Percentiles rank a stretch among this genome's conserved stretches.
phyloP scores from a whole-genome alignment of 2,329 filamentous ascomycete species.

The Cladosporium phlei region DNA sequence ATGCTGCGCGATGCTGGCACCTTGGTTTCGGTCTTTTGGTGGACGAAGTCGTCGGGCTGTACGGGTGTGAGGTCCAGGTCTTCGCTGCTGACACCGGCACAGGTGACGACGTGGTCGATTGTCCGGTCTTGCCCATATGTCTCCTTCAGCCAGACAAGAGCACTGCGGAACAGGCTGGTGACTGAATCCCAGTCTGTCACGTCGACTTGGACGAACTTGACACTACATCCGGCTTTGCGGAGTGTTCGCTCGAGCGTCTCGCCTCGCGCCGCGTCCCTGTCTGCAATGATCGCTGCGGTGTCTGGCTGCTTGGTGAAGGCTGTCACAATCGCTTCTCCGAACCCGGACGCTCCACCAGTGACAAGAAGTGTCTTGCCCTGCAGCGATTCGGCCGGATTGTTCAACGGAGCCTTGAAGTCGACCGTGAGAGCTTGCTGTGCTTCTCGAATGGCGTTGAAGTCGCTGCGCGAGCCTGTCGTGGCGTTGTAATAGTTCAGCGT shows the following conservation, averaged over 20 bases:
- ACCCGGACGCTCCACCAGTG: constrained; percentile 1
- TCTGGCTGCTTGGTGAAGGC: neutral
- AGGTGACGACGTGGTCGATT: neutral
- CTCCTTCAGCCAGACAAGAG: neutral
- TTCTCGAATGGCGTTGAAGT: no score
- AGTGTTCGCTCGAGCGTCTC: neutral
- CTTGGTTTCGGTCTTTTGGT: neutral
- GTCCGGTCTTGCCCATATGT: neutral
- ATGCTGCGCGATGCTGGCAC: neutral
- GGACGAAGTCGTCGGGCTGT: neutral
- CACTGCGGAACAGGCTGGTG: neutral
- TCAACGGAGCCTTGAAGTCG: neutral
- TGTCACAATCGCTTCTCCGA: neutral
- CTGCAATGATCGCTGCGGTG: neutral
- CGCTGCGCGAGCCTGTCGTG: no score
- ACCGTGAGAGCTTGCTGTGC: neutral
- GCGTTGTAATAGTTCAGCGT: no score
- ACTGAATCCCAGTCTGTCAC: constrained; percentile 1
- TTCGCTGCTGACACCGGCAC: neutral
- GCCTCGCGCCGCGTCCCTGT: neutral
- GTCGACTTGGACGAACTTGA: constrained; percentile 1
- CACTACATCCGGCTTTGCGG: neutral
- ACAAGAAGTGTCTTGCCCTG: neutral
- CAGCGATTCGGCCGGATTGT: neutral
- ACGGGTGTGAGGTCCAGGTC: neutral